A percentile compares a stretch with the other conserved stretches of the same genome.
Evolutionary conservation across 2,329 filamentous ascomycete genomes (phyloP).

Genomic region (Alternaria brassicae): DNA sequence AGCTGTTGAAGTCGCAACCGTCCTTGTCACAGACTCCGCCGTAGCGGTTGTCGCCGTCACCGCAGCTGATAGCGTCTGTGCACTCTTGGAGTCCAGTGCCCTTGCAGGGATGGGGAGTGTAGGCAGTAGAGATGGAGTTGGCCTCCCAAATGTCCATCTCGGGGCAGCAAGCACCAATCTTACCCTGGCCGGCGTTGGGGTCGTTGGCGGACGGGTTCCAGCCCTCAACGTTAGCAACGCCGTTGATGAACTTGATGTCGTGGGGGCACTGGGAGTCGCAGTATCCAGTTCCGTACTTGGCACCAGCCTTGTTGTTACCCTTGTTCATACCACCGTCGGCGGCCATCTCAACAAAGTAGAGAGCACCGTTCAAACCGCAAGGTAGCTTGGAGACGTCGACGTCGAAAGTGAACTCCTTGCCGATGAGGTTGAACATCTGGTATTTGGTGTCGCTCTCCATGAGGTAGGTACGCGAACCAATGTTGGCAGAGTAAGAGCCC

Average conservation of each 20-base stretch:
- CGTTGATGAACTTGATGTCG: slow-evolving; percentile 62
- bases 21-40: slow-evolving; percentile 70
- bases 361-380: slow-evolving; percentile 71
- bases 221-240: slow-evolving; percentile 62
- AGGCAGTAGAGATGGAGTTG: slow-evolving; percentile 69
- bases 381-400: slow-evolving; percentile 65
- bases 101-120: slow-evolving; percentile 71
- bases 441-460: slow-evolving; percentile 52
- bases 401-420: slow-evolving; percentile 53
- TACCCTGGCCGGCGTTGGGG: slow-evolving; percentile 61
- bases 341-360: slow-evolving; percentile 65
- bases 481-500: slow-evolving; percentile 52
- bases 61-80: slow-evolving; percentile 53
- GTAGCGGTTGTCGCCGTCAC: slow-evolving; percentile 61
- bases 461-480: slow-evolving; percentile 54
- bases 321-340: slow-evolving; percentile 60
- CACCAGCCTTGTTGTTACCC: slow-evolving; percentile 60
- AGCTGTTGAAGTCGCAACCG: slow-evolving; percentile 68
- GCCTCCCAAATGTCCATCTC: slow-evolving; percentile 78
- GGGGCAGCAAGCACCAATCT: slow-evolving; percentile 68
- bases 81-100: slow-evolving; percentile 60
- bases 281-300: slow-evolving; percentile 65
- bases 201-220: slow-evolving; percentile 63
- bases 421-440: slow-evolving; percentile 52
- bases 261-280: slow-evolving; percentile 52